Base-by-base conservation (phyloP, 192 early-diverging fungal species). In the Allomyces arbusculus region DNA sequence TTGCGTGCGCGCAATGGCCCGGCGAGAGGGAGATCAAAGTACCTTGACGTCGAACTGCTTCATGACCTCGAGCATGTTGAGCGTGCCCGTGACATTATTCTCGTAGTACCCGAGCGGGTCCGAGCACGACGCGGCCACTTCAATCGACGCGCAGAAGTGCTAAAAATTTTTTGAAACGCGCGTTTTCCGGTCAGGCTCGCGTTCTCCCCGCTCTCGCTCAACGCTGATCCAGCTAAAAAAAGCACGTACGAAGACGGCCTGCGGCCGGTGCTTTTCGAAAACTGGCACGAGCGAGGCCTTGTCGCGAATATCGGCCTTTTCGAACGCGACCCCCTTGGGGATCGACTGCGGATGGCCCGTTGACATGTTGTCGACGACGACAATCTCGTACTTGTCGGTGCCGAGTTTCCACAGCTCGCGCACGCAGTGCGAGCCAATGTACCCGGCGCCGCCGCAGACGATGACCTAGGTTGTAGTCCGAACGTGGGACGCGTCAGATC, bases 371-470 rank as follows among this genome's bases (percentile, higher is more conserved):
- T 97, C 94, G 25, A 94, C 75, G 9, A 94, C 87, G 16, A 97
- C 84, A 43, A 97, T 85, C 67, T 91, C 80, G 75, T 90, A 90
- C 24, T 71, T 50, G 23, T 25, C 23, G 50, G 50, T 6, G 45
- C 82, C 82, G 14, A 75, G 72, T 61, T 81, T 81, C 61, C 82
- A 65, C 1, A 97, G 82, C 70, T 92, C 88, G n/a, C 90, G 70
- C 9, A 93, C 88, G 2, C 89, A 86, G 79, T 97, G 94, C 19
- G 86, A 89, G n/a, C 94, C 92, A 66, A 97, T 94, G 72, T 94
- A 97, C 3, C 94, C 92, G 66, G 85, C 81, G 16, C 87, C 87
- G 19, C 87, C 87, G 24, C 81, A 85, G 43, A 89, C 85, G 23
- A 89, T 75, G 20, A 58, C 50, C 50, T 58, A 40, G 33, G n/a